A percentile compares a stretch with the other conserved stretches of the same genome.
These are phyloP conservation scores for Podospora anserina DNA, from an alignment of 495 filamentous ascomycete genomes.

Conservation along the genomic window DNA sequence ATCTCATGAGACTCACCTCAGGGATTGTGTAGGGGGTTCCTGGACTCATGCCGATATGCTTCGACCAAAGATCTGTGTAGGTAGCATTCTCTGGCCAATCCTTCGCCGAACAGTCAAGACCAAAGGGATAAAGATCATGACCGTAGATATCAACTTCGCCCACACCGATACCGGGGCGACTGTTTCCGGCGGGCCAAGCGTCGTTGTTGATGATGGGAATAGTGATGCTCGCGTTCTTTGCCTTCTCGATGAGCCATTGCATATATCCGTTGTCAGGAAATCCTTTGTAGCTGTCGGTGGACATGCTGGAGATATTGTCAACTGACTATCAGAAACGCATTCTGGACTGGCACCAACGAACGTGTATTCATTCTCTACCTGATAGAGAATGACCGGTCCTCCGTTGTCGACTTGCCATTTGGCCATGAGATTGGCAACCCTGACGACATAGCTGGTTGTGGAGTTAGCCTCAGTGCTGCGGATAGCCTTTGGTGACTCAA, in stretches of 20 bases:
- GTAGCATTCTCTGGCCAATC: constrained; percentile 47
- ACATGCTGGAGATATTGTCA: background rate
- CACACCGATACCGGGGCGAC: constrained; percentile 60
- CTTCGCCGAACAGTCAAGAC: constrained; percentile 59
- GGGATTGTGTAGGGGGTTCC: constrained; percentile 64
- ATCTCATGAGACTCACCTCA: constrained; percentile 41
- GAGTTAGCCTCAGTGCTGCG: background rate
- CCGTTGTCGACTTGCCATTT: constrained; percentile 75
- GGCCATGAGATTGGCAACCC: constrained; percentile 62
- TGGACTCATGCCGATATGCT: constrained; percentile 38
- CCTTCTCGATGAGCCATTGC: constrained; percentile 65
- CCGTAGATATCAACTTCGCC: constrained; percentile 74
- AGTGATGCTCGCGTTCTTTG: constrained; percentile 63
- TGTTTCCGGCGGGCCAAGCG: constrained; percentile 54
- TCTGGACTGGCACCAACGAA: background rate
- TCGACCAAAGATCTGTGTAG: constrained; percentile 27
- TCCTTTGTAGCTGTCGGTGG: constrained; percentile 10
- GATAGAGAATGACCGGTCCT: constrained; percentile 71
- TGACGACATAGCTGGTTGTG: constrained; percentile 40
- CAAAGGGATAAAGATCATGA: constrained; percentile 69
- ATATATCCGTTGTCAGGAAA: constrained; percentile 65
- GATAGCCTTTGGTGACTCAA: background rate
- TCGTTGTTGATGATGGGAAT: constrained; percentile 79
- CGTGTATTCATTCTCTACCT: constrained; percentile 77
- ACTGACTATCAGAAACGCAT: background rate